phyloP scores from a whole-genome alignment of 768 basidiomycete species.

The Glaciozyma antarctica region DNA sequence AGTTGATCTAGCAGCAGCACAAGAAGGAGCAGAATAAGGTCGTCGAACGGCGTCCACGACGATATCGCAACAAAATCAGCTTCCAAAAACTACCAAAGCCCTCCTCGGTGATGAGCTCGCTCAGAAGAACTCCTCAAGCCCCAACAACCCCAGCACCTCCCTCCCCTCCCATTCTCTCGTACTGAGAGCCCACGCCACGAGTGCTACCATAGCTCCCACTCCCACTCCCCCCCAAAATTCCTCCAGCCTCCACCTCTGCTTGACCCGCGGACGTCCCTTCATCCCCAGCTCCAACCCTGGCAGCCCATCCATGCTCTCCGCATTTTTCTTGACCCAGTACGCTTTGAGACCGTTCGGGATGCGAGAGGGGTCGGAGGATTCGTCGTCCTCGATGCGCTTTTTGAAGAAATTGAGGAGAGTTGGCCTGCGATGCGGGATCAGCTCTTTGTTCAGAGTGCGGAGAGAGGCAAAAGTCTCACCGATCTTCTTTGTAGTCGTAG shows the following conservation, averaged over 20 bases:
- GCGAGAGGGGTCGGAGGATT: background rate
- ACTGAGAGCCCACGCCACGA: background rate
- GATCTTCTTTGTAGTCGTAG: constrained; percentile 17
- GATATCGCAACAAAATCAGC: too few species aligned
- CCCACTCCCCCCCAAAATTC: background rate
- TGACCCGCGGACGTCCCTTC: too few species aligned
- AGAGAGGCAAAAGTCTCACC: background rate
- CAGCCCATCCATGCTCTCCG: constrained; percentile 9
- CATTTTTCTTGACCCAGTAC: constrained; percentile 13
- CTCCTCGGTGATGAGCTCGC: too few species aligned
- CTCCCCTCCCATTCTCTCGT: too few species aligned
- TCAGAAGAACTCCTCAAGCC: too few species aligned
- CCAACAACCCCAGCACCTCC: too few species aligned
- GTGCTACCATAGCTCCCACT: background rate
- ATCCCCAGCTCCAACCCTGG: background rate
- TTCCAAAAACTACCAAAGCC: too few species aligned
- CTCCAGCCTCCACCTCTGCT: background rate
- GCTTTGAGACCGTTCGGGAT: background rate
- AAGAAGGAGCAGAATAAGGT: too few species aligned
- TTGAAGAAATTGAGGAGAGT: background rate
- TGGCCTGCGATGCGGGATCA: background rate
- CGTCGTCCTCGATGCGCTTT: background rate
- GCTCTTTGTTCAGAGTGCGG: background rate
- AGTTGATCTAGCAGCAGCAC: too few species aligned
- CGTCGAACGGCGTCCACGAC: too few species aligned